phyloP scores from a whole-genome alignment of 352 stramenopile genomes.

The Nothophytophthora sp. region DNA sequence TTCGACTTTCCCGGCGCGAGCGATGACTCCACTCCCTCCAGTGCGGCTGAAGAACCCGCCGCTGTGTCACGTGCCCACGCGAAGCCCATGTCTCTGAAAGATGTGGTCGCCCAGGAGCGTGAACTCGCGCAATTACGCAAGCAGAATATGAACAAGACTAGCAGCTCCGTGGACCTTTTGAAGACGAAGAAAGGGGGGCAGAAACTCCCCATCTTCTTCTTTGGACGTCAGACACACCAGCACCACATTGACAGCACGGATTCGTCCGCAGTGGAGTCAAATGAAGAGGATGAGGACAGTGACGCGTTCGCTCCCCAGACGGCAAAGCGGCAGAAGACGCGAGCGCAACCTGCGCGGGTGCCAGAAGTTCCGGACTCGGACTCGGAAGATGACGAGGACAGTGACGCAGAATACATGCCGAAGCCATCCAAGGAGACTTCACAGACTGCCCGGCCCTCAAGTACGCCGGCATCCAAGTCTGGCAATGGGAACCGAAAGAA shows the following conservation, averaged over 20 bases:
- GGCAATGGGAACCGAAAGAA: conserved; percentile 11
- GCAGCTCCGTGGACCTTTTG: neutral
- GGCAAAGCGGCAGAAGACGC: conserved; percentile 5
- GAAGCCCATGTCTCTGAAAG: conserved; percentile 24
- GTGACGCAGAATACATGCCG: conserved; percentile 30
- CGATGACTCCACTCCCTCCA: conserved; percentile 20
- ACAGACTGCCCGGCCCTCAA: neutral
- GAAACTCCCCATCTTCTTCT: conserved; percentile 4
- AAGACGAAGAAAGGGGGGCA: conserved; percentile 9
- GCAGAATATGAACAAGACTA: conserved; percentile 5
- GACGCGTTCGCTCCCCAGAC: no score
- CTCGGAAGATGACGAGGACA: conserved; percentile 15
- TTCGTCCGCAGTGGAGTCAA: conserved; percentile 15
- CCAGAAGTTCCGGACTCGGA: conserved; percentile 16
- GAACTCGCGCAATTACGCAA: conserved; percentile 20
- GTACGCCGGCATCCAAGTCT: conserved; percentile 13
- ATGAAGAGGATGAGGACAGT: conserved; percentile 10
- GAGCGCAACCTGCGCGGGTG: conserved; percentile 1
- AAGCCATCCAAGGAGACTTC: conserved; percentile 2
- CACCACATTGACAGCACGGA: conserved; percentile 20
- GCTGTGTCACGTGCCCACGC: conserved; percentile 1
- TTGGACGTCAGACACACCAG: conserved; percentile 1
- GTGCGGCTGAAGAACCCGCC: neutral
- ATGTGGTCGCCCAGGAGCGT: conserved; percentile 29
- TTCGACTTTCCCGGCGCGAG: conserved; percentile 26